These are phyloP conservation scores for Cantharellus cinnabarinus DNA, from an alignment of 768 basidiomycete species.

Conservation along the genomic window DNA sequence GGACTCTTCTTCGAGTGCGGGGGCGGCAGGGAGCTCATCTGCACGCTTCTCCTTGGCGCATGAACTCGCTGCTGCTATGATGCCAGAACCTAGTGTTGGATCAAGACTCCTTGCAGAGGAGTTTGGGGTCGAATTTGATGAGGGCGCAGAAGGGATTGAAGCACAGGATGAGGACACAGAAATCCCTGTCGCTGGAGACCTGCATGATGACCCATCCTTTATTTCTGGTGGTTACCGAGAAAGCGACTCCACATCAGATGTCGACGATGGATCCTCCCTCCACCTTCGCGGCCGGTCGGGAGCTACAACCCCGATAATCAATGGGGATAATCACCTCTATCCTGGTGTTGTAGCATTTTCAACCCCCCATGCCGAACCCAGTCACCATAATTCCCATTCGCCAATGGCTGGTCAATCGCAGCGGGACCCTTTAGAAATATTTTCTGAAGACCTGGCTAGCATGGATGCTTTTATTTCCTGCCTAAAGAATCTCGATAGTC, in stretches of 20 bases:
- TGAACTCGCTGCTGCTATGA: constrained; percentile 68
- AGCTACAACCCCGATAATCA: too few relatives aligned
- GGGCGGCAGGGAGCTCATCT: neutral
- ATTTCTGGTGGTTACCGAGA: neutral
- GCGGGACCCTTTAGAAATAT: constrained; percentile 45
- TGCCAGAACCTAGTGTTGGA: constrained; percentile 65
- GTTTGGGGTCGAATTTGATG: constrained; percentile 77
- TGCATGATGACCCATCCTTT: neutral
- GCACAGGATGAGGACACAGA: constrained; percentile 22
- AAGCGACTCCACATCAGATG: neutral
- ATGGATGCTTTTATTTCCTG: constrained; percentile 60
- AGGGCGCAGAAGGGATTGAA: constrained; percentile 51
- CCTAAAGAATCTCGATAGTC: constrained; percentile 47
- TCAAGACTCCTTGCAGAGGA: constrained; percentile 70
- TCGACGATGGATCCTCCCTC: neutral
- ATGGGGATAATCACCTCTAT: neutral
- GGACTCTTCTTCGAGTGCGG: too few relatives aligned
- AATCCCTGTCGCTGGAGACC: neutral
- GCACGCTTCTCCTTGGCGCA: constrained; percentile 35
- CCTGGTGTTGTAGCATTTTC: neutral
- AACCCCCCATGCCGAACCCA: neutral
- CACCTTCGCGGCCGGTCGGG: too few relatives aligned
- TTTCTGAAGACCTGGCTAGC: constrained; percentile 51
- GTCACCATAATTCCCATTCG: neutral
- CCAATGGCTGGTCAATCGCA: constrained; percentile 1